Evolutionary conservation across 441 rosid genomes (phyloP).

Genomic region (Adansonia grandidieri): DNA sequence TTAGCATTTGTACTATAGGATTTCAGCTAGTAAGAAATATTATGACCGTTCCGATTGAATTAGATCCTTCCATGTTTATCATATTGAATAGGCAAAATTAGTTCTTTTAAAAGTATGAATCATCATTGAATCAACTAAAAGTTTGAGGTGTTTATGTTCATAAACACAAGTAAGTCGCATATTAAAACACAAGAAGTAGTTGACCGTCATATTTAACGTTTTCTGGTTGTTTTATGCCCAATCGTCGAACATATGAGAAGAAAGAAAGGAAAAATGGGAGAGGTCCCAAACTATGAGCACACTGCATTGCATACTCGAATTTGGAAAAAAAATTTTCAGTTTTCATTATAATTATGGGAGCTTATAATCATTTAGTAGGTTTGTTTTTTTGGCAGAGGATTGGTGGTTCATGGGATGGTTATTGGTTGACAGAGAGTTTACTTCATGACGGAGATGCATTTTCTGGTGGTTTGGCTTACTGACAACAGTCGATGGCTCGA

Average conservation of each 20-base stretch:
- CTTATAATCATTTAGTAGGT: conserved; percentile 17
- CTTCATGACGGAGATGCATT: conserved; percentile 86
- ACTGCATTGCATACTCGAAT: not conserved
- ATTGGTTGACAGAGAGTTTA: conserved; percentile 89
- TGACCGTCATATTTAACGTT: not conserved
- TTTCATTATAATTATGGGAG: not conserved
- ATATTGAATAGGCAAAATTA: not conserved
- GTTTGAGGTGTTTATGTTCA: not conserved
- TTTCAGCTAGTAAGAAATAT: not conserved
- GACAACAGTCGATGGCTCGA: conserved; percentile 26
- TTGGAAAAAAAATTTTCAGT: not conserved
- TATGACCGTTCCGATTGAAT: conserved; percentile 1
- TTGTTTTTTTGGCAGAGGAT: conserved; percentile 55
- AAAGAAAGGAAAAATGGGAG: not conserved
- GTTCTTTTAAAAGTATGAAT: conserved; percentile 5
- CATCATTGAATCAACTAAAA: not conserved
- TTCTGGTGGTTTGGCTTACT: conserved; percentile 87
- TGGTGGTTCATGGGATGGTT: conserved; percentile 97
- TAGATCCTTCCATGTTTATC: not conserved
- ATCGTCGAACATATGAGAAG: not conserved
- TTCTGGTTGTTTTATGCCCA: not conserved
- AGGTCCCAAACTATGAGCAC: not conserved
- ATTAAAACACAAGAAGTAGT: not conserved
- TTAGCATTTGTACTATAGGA: not conserved
- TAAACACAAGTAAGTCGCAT: not conserved